Evolutionary conservation across 768 basidiomycete genomes (phyloP).

Genomic region (Russula lepida): DNA sequence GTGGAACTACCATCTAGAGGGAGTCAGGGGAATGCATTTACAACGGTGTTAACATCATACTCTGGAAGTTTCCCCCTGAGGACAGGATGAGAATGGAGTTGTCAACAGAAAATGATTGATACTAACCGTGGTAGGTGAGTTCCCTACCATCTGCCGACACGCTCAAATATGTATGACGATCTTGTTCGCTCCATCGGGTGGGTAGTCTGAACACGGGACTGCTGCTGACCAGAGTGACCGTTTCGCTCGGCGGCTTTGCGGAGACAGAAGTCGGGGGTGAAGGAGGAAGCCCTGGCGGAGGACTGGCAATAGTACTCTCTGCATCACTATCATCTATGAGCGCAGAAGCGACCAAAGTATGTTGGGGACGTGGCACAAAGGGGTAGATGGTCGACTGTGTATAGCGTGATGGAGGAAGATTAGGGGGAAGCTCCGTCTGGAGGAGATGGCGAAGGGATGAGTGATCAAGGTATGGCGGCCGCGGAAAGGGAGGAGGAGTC

Average conservation of each 20-base stretch:
- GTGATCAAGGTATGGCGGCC: constrained; percentile 69
- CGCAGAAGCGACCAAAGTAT: constrained; percentile 32
- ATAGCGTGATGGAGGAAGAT: constrained; percentile 27
- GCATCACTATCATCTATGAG: constrained; percentile 22
- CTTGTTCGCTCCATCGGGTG: constrained; percentile 71
- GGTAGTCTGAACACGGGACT: constrained; percentile 48
- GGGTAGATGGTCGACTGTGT: constrained; percentile 11
- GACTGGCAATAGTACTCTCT: constrained; percentile 22
- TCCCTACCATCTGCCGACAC: constrained; percentile 68
- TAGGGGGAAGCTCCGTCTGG: constrained; percentile 43
- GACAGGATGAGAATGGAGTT: neutral
- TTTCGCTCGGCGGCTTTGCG: constrained; percentile 13
- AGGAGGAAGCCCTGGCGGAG: constrained; percentile 19
- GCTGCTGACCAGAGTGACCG: constrained; percentile 18
- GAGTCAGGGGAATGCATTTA: neutral
- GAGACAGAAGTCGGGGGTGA: constrained; percentile 7
- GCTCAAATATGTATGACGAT: constrained; percentile 47
- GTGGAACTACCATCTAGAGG: constrained; percentile 13
- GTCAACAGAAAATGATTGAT: neutral
- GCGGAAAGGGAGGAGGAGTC: constrained; percentile 41
- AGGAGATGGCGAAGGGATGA: constrained; percentile 65
- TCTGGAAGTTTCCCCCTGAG: constrained; percentile 9
- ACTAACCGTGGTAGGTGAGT: constrained; percentile 57
- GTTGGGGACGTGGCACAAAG: constrained; percentile 28
- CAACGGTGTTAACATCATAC: constrained; percentile 9